These are phyloP conservation scores for Cryptomeria japonica DNA, from an alignment of 75 land plant species.

Conservation along the genomic window DNA sequence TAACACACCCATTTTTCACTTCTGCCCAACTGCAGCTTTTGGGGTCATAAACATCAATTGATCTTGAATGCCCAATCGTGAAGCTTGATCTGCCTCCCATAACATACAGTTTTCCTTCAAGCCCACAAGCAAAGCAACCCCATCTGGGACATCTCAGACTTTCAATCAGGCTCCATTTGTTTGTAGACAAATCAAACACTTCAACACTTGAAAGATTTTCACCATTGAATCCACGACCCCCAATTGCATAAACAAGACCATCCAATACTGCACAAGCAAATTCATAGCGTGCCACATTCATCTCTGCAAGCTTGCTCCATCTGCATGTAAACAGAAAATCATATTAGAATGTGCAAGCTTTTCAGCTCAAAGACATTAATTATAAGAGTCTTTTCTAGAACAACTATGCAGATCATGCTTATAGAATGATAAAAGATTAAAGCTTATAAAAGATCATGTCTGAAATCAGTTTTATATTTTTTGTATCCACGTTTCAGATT, in stretches of 20 bases:
- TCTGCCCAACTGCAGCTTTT: conserved; percentile 47
- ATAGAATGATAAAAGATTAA: background rate
- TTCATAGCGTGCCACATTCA: conserved; percentile 68
- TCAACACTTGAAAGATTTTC: conserved; percentile 60
- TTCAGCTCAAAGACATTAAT: background rate
- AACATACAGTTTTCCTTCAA: conserved; percentile 51
- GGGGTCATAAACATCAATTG: conserved; percentile 59
- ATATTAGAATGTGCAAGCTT: background rate
- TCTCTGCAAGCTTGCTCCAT: conserved; percentile 59
- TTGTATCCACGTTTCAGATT: too few relatives aligned
- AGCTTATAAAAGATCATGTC: background rate
- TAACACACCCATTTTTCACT: conserved; percentile 53
- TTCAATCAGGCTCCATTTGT: conserved; percentile 51
- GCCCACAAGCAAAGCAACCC: conserved; percentile 68
- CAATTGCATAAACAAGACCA: conserved; percentile 66
- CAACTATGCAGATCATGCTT: background rate
- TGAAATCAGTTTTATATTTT: too few relatives aligned
- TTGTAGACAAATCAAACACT: conserved; percentile 51
- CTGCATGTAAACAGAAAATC: conserved; percentile 20
- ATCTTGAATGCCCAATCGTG: conserved; percentile 63
- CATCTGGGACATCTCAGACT: conserved; percentile 55
- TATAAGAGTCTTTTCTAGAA: background rate
- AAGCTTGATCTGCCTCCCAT: conserved; percentile 50
- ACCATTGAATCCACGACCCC: conserved; percentile 58
- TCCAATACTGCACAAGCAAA: conserved; percentile 75